Evolutionary conservation across 1,139 yeast genomes (phyloP).

Genomic region (Diutina mesorugosa): DNA sequence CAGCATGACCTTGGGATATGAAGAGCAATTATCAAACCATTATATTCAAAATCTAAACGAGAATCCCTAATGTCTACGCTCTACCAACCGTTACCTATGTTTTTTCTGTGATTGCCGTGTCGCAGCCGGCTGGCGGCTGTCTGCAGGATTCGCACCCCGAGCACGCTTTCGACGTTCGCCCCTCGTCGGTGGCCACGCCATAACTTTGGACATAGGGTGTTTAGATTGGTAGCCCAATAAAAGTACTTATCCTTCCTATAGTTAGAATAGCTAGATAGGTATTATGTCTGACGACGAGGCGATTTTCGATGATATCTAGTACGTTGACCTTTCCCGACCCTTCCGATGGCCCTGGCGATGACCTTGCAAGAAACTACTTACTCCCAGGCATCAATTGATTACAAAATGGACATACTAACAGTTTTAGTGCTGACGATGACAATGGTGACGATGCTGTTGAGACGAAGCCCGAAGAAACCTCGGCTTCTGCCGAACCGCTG

Average conservation of each 20-base stretch:
- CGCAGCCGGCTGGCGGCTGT: no score
- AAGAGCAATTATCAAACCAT: no score
- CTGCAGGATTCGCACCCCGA: background rate
- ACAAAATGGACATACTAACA: slow-evolving; percentile 4
- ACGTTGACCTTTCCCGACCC: slow-evolving; percentile 7
- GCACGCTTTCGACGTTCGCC: background rate
- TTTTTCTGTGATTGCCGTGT: no score
- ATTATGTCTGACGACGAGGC: slow-evolving; percentile 60
- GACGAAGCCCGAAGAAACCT: slow-evolving; percentile 3
- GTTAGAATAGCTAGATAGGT: slow-evolving; percentile 6
- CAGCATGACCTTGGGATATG: no score
- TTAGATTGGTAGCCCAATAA: slow-evolving; percentile 1
- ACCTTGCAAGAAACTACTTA: slow-evolving; percentile 3
- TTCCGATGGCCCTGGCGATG: slow-evolving; percentile 7
- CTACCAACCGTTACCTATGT: no score
- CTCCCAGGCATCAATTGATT: background rate
- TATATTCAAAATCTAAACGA: no score
- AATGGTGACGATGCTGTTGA: slow-evolving; percentile 5
- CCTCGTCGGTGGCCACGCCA: background rate
- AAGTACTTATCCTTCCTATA: slow-evolving; percentile 5
- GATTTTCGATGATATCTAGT: slow-evolving; percentile 64
- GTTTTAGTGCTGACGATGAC: slow-evolving; percentile 9
- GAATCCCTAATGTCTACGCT: no score
- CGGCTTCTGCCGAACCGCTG: background rate
- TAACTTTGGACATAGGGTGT: background rate